Conservation (phyloP, 2,329 filamentous ascomycete species). For the Epichloe baconii region DNA sequence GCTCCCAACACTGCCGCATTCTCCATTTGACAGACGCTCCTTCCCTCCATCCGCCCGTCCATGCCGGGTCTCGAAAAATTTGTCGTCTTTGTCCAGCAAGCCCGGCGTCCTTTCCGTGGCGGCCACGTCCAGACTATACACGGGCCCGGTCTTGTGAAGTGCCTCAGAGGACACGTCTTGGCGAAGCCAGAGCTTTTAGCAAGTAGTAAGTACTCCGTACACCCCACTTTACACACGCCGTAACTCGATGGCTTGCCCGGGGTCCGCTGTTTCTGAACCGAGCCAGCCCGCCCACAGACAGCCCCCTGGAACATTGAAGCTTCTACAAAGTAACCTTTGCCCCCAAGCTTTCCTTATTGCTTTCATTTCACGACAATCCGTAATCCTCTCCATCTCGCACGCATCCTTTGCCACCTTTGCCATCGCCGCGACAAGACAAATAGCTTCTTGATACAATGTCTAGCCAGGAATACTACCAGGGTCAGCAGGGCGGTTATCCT, state of each 20-base stretch:
- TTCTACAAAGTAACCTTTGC: no score
- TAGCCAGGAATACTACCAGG: constrained; percentile 28
- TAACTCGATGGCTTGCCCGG: background rate
- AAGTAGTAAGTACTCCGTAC: no score
- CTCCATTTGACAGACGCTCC: background rate
- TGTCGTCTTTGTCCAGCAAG: background rate
- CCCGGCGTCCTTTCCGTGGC: no score
- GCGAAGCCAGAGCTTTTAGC: no score
- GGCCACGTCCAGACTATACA: no score
- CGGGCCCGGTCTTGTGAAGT: no score
- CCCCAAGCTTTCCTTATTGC: no score
- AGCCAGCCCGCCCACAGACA: no score
- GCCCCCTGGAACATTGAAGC: no score
- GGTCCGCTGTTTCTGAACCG: background rate
- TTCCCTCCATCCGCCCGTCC: background rate
- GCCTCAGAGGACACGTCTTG: no score
- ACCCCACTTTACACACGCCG: no score
- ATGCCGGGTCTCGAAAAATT: background rate
- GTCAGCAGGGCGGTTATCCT: constrained; percentile 22
- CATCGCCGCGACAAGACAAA: background rate
- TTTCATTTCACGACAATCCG: no score
- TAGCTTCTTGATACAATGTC: constrained; percentile 18
- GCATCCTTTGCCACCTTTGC: background rate
- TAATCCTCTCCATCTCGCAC: background rate
- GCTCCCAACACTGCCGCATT: background rate